A percentile compares a stretch with the other conserved stretches of the same genome.
Conservation (phyloP, 352 stramenopile species). For the Globisporangium alternatum region DNA sequence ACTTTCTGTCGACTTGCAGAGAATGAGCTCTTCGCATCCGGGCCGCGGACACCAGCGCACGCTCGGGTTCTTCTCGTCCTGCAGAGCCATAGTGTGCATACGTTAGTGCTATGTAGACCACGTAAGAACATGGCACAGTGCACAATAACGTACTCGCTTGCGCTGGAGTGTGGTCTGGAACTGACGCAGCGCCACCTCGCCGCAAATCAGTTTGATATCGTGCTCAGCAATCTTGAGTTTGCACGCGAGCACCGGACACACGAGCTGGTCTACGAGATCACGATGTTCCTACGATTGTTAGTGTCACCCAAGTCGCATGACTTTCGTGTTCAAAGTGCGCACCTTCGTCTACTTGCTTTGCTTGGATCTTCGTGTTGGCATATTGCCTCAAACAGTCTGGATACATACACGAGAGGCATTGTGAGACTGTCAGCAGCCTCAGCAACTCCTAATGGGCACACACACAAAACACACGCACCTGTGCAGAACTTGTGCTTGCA, state of each 20-base stretch:
- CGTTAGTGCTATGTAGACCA: neutral
- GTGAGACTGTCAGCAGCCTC: too few relatives aligned
- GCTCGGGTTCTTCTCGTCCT: conserved; percentile 72
- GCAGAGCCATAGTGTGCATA: neutral
- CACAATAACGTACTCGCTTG: conserved; percentile 41
- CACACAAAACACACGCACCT: conserved; percentile 18
- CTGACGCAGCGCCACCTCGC: conserved; percentile 18
- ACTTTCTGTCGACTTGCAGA: conserved; percentile 43
- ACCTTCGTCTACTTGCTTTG: conserved; percentile 64
- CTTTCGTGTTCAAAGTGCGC: too few relatives aligned
- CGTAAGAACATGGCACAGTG: too few relatives aligned
- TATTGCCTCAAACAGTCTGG: conserved; percentile 50
- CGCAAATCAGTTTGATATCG: conserved; percentile 36
- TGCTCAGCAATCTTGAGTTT: conserved; percentile 35
- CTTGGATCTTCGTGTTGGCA: conserved; percentile 55
- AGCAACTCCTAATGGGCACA: neutral
- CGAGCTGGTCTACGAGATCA: conserved; percentile 43
- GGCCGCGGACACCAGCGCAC: conserved; percentile 60
- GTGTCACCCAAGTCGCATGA: too few relatives aligned
- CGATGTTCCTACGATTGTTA: neutral
- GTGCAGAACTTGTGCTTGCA: conserved; percentile 64
- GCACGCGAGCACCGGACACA: conserved; percentile 62
- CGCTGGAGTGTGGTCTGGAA: conserved; percentile 43
- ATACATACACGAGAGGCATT: neutral
- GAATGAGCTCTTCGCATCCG: conserved; percentile 61